phyloP scores from a whole-genome alignment of 2,329 filamentous ascomycete species.

The Falciphora oryzae region DNA sequence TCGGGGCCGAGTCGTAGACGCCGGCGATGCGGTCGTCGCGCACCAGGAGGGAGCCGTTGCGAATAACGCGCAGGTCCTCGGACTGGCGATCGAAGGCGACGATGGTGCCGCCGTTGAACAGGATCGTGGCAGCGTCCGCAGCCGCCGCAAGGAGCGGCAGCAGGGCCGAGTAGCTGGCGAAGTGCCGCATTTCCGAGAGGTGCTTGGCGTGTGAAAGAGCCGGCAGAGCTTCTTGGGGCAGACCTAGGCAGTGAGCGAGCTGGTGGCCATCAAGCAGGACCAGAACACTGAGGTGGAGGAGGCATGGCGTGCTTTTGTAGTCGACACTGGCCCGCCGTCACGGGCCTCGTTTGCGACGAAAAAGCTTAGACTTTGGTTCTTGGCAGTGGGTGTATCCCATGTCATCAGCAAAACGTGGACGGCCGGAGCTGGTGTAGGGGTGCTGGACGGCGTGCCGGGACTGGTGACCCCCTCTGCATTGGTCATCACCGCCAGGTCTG shows the following conservation, averaged over 20 bases:
- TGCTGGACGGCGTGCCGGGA: too few relatives aligned
- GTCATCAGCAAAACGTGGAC: not conserved
- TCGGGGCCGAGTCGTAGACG: conserved; percentile 20
- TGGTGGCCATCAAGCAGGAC: not conserved
- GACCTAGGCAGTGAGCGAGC: not conserved
- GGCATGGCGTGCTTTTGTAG: not conserved
- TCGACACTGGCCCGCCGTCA: not conserved
- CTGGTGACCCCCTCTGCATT: not conserved
- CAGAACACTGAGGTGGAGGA: not conserved
- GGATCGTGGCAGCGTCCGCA: conserved; percentile 15
- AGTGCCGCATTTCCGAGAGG: not conserved
- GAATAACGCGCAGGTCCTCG: conserved; percentile 30
- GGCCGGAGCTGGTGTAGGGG: not conserved
- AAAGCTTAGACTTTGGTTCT: not conserved
- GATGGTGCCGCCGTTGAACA: conserved; percentile 31
- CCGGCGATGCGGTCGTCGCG: conserved; percentile 30
- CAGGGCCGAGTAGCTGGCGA: not conserved
- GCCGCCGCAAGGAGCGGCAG: conserved; percentile 3
- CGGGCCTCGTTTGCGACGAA: too few relatives aligned
- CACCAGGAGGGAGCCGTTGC: conserved; percentile 35
- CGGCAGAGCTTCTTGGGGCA: not conserved
- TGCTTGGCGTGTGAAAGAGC: not conserved
- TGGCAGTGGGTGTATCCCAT: not conserved
- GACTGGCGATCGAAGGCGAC: conserved; percentile 31
- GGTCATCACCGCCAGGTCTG: not conserved